Percentiles rank a stretch among this genome's conserved stretches.
phyloP scores from a whole-genome alignment of 192 early-diverging fungal genomes.

The Podila minutissima region DNA sequence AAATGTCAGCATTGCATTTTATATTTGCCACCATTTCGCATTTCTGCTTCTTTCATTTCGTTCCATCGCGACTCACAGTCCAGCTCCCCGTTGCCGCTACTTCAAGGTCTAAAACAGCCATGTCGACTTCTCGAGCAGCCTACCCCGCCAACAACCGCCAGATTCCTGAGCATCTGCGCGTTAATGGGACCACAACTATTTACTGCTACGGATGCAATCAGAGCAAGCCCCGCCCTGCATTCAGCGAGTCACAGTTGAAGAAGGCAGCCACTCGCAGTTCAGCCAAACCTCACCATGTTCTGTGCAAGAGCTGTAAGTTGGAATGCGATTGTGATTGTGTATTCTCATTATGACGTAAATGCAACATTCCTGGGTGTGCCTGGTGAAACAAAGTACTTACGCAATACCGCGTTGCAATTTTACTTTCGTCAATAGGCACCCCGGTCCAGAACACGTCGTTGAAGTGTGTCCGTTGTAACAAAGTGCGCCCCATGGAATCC shows the following conservation, averaged over 20 bases:
- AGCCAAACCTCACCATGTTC: constrained; percentile 20
- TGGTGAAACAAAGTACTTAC: too few species aligned
- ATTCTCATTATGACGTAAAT: too few species aligned
- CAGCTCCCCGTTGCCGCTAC: background rate
- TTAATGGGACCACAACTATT: constrained; percentile 1
- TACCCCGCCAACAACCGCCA: constrained; percentile 38
- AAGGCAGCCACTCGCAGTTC: constrained; percentile 18
- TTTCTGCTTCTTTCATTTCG: too few species aligned
- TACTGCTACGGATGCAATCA: constrained; percentile 42
- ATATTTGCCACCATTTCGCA: too few species aligned
- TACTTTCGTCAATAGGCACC: constrained; percentile 9
- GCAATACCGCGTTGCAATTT: too few species aligned
- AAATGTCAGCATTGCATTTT: too few species aligned
- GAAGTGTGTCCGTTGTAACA: constrained; percentile 10
- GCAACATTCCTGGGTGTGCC: too few species aligned
- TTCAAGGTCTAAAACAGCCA: too few species aligned
- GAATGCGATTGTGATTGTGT: too few species aligned
- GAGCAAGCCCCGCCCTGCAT: constrained; percentile 27
- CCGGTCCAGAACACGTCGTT: constrained; percentile 18
- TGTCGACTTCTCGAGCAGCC: constrained; percentile 3
- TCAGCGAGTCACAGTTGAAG: constrained; percentile 41
- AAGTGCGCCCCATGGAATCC: background rate
- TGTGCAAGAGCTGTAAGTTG: constrained; percentile 41
- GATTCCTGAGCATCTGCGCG: constrained; percentile 1
- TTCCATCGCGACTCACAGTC: background rate